Evolutionary conservation across 2,329 filamentous ascomycete species (phyloP).

Genomic region (Magnaporthiopsis rhizophila): DNA sequence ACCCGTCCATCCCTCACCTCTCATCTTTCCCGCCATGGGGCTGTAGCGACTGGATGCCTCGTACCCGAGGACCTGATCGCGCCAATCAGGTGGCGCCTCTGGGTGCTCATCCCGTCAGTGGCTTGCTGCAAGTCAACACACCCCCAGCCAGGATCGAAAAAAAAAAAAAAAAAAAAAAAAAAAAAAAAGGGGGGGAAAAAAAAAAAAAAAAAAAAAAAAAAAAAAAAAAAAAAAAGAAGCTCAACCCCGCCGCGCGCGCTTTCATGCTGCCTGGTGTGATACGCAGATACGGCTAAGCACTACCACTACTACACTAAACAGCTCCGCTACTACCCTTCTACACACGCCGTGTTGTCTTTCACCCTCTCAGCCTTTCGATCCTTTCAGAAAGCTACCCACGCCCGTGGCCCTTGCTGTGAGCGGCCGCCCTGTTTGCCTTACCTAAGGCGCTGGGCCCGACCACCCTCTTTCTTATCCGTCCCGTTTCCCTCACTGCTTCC

Average conservation of each 20-base stretch:
- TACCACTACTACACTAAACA: neutral
- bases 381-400: neutral
- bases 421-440: neutral
- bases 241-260: neutral
- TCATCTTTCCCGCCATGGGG: too few species aligned
- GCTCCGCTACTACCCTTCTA: neutral
- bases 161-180: too few species aligned
- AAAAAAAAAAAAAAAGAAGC: neutral
- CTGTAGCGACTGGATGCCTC: too few species aligned
- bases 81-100: too few species aligned
- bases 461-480: slow-evolving; percentile 8
- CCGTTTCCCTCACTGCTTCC: slow-evolving; percentile 8
- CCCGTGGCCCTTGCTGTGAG: too few species aligned
- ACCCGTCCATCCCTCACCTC: too few species aligned
- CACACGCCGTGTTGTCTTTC: neutral
- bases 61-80: too few species aligned
- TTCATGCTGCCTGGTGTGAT: neutral
- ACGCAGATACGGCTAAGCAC: neutral
- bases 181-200: too few species aligned
- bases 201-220: too few species aligned
- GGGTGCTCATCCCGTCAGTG: too few species aligned
- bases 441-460: slow-evolving; percentile 4
- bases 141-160: too few species aligned
- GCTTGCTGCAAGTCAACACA: too few species aligned
- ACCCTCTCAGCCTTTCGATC: neutral